Percentiles rank a stretch among this genome's conserved stretches.
phyloP scores from a whole-genome alignment of 306 rosid species.

The Castanea mollissima region DNA sequence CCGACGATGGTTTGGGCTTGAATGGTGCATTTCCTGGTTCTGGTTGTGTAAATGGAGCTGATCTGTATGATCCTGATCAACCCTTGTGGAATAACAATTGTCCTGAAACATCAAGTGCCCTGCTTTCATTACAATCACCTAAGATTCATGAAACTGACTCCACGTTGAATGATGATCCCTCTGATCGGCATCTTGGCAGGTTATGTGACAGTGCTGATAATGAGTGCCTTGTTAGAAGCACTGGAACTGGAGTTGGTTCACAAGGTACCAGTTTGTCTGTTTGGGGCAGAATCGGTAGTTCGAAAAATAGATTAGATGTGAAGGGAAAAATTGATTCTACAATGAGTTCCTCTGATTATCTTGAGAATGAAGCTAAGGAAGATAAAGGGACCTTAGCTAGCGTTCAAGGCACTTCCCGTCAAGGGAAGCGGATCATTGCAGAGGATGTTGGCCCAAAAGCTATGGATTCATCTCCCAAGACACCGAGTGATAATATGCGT shows the following conservation, averaged over 20 bases:
- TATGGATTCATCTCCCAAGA: conserved; percentile 47
- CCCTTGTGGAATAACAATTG: conserved; percentile 91
- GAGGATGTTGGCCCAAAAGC: conserved; percentile 57
- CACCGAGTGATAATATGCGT: conserved; percentile 49
- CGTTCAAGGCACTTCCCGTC: conserved; percentile 46
- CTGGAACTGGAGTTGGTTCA: conserved; percentile 50
- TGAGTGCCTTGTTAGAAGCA: conserved; percentile 49
- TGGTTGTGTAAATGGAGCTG: conserved; percentile 66
- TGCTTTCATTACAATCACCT: conserved; percentile 56
- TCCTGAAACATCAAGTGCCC: conserved; percentile 69
- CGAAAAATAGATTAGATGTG: conserved; percentile 59
- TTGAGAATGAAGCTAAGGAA: conserved; percentile 61
- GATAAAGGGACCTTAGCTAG: conserved; percentile 47
- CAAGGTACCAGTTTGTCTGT: conserved; percentile 64
- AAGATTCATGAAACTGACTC: conserved; percentile 70
- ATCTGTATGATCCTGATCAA: conserved; percentile 98
- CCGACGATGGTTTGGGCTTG: conserved; percentile 63
- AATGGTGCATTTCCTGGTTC: conserved; percentile 69
- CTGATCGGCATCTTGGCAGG: conserved; percentile 37
- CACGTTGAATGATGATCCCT: conserved; percentile 50
- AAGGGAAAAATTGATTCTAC: conserved; percentile 59
- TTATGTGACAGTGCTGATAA: conserved; percentile 41
- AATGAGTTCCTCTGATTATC: conserved; percentile 45
- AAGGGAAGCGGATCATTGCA: conserved; percentile 53
- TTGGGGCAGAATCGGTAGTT: conserved; percentile 86